Percentiles rank a stretch among this genome's conserved stretches.
Evolutionary conservation across 2,329 filamentous ascomycete species (phyloP).

Genomic region (Rasamsonia emersonii): DNA sequence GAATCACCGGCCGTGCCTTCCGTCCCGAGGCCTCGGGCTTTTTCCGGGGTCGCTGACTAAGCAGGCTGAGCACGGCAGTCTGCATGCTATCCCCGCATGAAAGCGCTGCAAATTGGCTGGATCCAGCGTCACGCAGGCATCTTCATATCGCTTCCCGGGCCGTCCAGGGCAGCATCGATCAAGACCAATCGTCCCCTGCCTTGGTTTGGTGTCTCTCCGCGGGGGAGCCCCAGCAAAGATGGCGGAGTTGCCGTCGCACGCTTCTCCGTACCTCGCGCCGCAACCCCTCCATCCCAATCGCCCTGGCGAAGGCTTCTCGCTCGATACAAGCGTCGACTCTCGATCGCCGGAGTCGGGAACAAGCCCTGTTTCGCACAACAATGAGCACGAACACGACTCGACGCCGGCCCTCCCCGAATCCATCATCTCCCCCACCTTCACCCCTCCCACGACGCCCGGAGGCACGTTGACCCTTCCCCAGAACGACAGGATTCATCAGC

Average conservation of each 20-base stretch:
- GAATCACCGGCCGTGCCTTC: too few species aligned
- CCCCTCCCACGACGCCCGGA: conserved; percentile 37
- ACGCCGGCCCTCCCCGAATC: conserved; percentile 44
- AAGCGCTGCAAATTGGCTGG: too few species aligned
- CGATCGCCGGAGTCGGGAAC: background rate
- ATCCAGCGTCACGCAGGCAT: too few species aligned
- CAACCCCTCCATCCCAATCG: conserved; percentile 19
- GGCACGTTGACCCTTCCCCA: conserved; percentile 26
- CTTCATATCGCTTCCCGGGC: too few species aligned
- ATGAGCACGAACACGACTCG: conserved; percentile 19
- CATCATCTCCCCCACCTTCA: conserved; percentile 46
- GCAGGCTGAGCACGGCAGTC: too few species aligned
- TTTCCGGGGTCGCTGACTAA: too few species aligned
- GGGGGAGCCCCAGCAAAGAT: conserved; percentile 25
- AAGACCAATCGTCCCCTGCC: too few species aligned
- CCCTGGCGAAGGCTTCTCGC: conserved; percentile 14
- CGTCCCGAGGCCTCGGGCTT: too few species aligned
- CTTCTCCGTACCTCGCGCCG: conserved; percentile 42
- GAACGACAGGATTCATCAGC: conserved; percentile 17
- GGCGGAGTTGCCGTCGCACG: conserved; percentile 48
- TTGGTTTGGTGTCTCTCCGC: background rate
- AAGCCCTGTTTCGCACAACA: conserved; percentile 5
- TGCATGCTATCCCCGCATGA: too few species aligned
- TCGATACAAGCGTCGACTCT: conserved; percentile 9
- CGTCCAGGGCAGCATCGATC: too few species aligned